A percentile compares a stretch with the other conserved stretches of the same genome.
Conservation (phyloP, 352 stramenopile species). For the Globisporangium echinulatum region DNA sequence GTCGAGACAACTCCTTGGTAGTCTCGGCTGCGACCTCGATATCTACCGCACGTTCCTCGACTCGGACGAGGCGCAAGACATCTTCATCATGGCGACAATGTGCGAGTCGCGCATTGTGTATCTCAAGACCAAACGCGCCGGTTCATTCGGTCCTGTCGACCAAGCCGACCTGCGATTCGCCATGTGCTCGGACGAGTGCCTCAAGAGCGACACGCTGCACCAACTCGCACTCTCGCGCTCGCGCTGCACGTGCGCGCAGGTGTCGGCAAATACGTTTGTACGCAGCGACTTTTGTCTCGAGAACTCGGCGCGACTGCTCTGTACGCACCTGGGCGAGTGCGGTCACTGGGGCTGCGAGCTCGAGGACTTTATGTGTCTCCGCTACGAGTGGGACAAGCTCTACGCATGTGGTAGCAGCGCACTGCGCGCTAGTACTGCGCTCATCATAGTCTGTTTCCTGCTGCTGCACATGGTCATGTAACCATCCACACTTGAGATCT, state of each 20-base stretch:
- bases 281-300: constrained; percentile 73
- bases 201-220: constrained; percentile 73
- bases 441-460: constrained; percentile 15
- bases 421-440: constrained; percentile 4
- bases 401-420: constrained; percentile 39
- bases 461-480: constrained; percentile 15
- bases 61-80: constrained; percentile 52
- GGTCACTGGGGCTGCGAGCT: constrained; percentile 83
- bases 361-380: constrained; percentile 88
- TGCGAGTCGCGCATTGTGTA: constrained; percentile 76
- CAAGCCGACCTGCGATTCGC: constrained; percentile 61
- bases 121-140: constrained; percentile 50
- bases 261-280: constrained; percentile 67
- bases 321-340: constrained; percentile 81
- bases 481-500: constrained; percentile 2
- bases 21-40: constrained; percentile 36
- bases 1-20: constrained; percentile 18
- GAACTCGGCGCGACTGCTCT: constrained; percentile 78
- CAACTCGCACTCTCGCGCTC: constrained; percentile 64
- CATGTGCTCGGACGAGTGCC: constrained; percentile 86
- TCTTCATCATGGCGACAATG: constrained; percentile 64
- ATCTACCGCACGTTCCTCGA: constrained; percentile 50
- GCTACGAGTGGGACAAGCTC: constrained; percentile 81
- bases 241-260: constrained; percentile 73
- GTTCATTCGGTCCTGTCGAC: constrained; percentile 48